Evolutionary conservation across 805 yeast species (phyloP).

Genomic region (Suhomyces sp.): DNA sequence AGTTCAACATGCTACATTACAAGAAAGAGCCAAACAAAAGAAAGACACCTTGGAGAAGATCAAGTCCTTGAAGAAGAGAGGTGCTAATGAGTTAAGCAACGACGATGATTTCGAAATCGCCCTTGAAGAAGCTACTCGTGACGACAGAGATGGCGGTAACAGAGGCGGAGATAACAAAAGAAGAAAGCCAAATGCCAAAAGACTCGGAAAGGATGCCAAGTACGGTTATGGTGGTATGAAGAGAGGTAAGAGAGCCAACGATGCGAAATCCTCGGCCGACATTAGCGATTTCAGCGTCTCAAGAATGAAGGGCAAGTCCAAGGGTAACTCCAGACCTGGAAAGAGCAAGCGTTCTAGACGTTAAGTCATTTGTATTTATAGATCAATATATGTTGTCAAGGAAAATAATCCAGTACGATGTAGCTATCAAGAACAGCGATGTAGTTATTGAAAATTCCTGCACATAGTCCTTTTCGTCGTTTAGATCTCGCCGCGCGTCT

Average conservation of each 20-base stretch:
- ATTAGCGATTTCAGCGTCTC: conserved; percentile 53
- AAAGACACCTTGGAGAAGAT: conserved; percentile 85
- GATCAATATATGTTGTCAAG: background rate
- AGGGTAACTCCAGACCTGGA: conserved; percentile 32
- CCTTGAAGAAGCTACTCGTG: conserved; percentile 81
- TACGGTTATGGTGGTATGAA: conserved; percentile 80
- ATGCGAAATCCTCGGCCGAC: conserved; percentile 68
- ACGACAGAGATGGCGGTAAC: conserved; percentile 27
- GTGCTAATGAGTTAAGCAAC: conserved; percentile 63
- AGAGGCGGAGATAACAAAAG: conserved; percentile 50
- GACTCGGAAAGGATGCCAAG: conserved; percentile 68
- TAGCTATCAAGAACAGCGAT: no score
- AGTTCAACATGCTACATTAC: conserved; percentile 90
- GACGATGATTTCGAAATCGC: conserved; percentile 85
- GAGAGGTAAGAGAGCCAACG: conserved; percentile 69
- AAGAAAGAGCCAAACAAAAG: conserved; percentile 91
- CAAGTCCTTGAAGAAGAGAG: conserved; percentile 87
- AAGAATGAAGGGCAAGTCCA: conserved; percentile 42
- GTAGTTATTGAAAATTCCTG: background rate
- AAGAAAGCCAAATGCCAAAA: conserved; percentile 57
- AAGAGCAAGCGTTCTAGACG: conserved; percentile 40
- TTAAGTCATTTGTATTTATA: conserved; percentile 6
- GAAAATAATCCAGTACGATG: background rate
- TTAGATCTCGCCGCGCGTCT: background rate
- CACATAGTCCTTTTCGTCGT: background rate